Base-by-base conservation (phyloP, 495 filamentous ascomycete genomes). In the Lasiosphaeriaceae sp. region DNA sequence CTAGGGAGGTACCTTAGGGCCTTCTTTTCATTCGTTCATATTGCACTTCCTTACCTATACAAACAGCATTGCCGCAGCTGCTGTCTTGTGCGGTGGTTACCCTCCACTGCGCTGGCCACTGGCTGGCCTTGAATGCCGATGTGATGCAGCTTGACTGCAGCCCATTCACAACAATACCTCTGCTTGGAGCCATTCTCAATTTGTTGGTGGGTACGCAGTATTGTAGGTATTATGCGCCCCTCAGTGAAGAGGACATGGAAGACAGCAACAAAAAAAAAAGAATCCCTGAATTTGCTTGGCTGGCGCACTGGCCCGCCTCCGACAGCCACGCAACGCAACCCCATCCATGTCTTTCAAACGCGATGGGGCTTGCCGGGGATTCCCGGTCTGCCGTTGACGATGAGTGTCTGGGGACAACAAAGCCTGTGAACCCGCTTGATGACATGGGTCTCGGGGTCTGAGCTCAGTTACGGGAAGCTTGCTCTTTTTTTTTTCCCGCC, bases 371-470 rank as follows among this genome's bases (percentile, higher is more conserved):
- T 64, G 45, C 58, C 52, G 31, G 62, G 62, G 55, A 52, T 22
- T 55, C 51, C 56, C 54, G n/a, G 57, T 52, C 63, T 68, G 63
- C 63, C 63, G 60, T 65, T 66, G 66, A 63, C 53, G 57, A 58
- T 47, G 57, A 56, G 54, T n/a, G n/a, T n/a, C n/a, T n/a, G n/a
- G n/a, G n/a, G n/a, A n/a, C n/a, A n/a, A n/a, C n/a, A n/a, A n/a
- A n/a, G n/a, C n/a, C n/a, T n/a, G n/a, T n/a, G n/a, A n/a, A n/a
- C n/a, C n/a, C n/a, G n/a, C n/a, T n/a, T n/a, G n/a, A 52, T 49
- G 37, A 17, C 50, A 53, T 20, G 49, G 49, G 49, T 20, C 50
- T 3, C 54, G 60, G 58, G 57, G 65, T 59, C 62, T 63, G 60
- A 65, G 65, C 60, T 61, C 52, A n/a, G 24, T 17, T 47, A 23